Evolutionary conservation across 805 yeast species (phyloP).

Genomic region (Kazachstania viticola): DNA sequence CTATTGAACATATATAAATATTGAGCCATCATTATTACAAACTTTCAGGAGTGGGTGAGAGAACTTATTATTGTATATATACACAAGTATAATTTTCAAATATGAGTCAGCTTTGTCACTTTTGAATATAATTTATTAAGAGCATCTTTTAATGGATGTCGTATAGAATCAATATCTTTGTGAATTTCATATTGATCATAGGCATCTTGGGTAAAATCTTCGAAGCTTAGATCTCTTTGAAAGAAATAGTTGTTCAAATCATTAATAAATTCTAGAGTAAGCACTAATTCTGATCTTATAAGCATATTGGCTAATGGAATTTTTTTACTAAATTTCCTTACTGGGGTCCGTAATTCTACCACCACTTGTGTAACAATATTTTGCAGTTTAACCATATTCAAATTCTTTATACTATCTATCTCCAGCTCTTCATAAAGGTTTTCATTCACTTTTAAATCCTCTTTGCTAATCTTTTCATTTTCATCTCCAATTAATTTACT

Average conservation of each 20-base stretch:
- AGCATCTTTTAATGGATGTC: conserved; percentile 4
- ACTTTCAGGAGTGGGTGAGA: too few relatives aligned
- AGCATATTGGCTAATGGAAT: conserved; percentile 13
- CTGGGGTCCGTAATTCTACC: conserved; percentile 26
- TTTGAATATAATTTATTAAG: too few relatives aligned
- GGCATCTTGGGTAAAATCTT: conserved; percentile 1
- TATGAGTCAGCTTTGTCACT: too few relatives aligned
- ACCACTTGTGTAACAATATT: conserved; percentile 27
- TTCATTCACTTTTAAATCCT: conserved; percentile 2
- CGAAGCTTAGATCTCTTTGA: conserved; percentile 1
- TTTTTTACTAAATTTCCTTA: conserved; percentile 15
- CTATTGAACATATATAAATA: too few relatives aligned
- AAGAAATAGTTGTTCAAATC: not conserved
- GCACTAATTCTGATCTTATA: conserved; percentile 3
- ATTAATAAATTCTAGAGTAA: conserved; percentile 3
- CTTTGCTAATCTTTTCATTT: not conserved
- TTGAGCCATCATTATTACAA: too few relatives aligned
- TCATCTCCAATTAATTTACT: conserved; percentile 1
- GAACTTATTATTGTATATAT: too few relatives aligned
- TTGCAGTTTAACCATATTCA: conserved; percentile 24
- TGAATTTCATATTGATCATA: conserved; percentile 1
- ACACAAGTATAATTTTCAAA: too few relatives aligned
- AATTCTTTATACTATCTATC: conserved; percentile 19
- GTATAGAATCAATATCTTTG: conserved; percentile 2
- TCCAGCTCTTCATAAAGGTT: conserved; percentile 1